Evolutionary conservation across 805 yeast species (phyloP).

Genomic region (Spencermartinsiella europaea): DNA sequence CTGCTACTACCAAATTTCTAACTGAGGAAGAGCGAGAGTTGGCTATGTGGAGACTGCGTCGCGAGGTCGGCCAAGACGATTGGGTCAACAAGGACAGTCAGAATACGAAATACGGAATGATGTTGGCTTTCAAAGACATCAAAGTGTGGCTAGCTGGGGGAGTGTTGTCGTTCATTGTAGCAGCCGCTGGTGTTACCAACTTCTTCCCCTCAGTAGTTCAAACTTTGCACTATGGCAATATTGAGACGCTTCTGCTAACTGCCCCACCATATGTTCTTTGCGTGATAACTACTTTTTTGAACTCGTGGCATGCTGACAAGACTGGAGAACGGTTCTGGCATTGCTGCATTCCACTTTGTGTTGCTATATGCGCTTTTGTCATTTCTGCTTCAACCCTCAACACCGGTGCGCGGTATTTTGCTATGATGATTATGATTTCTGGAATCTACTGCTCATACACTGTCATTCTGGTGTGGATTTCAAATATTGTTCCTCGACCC

Average conservation of each 20-base stretch:
- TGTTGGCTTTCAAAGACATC: constrained; percentile 21
- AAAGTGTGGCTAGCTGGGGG: constrained; percentile 20
- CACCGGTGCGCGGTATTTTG: constrained; percentile 53
- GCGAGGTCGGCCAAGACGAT: constrained; percentile 16
- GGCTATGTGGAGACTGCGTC: constrained; percentile 20
- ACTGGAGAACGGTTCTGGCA: constrained; percentile 52
- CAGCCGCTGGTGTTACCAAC: constrained; percentile 56
- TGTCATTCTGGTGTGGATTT: constrained; percentile 49
- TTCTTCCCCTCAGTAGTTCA: constrained; percentile 58
- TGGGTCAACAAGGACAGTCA: neutral
- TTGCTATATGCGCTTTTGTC: constrained; percentile 32
- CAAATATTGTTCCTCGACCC: constrained; percentile 52
- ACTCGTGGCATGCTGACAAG: constrained; percentile 53
- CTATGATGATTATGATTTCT: constrained; percentile 53
- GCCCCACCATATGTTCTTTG: constrained; percentile 56
- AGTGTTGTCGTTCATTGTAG: constrained; percentile 34
- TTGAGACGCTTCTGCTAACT: constrained; percentile 50
- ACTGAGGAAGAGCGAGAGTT: constrained; percentile 30
- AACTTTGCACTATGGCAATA: constrained; percentile 47
- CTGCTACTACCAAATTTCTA: constrained; percentile 34
- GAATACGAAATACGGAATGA: neutral
- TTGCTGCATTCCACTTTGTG: constrained; percentile 38
- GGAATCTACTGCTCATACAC: constrained; percentile 51
- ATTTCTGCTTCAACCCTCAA: constrained; percentile 35
- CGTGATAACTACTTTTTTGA: constrained; percentile 44